Evolutionary conservation across 2,329 filamentous ascomycete genomes (phyloP), one percentile per base, ranked within the genome.

Genomic region (Penicillium freii): DNA sequence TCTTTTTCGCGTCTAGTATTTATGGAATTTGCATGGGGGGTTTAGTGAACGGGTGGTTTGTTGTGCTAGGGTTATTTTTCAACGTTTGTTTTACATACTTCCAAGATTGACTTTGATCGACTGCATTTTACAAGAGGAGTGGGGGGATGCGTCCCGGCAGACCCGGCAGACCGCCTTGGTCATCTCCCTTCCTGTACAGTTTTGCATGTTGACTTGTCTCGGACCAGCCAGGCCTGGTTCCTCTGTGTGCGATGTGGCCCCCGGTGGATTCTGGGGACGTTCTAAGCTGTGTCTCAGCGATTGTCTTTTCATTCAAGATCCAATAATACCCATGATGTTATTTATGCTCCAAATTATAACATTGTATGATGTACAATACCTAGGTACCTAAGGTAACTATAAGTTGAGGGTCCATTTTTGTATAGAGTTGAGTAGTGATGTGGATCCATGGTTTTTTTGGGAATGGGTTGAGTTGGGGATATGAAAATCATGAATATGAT

Each of bases 221-320:
- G 15, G 25, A 47, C 48, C 48, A 56, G 54, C 54, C 19, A 40
- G 38, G 46, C 50, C 46, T 56, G 51, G 43, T 45, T 55, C 21
- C 33, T 38, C 54, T 53, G 21, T 48, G 31, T 34, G 36, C 36
- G 25, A 51, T 59, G 42, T 60, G 51, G 59, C 54, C 50, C 51
- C 54, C 47, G 62, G 62, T 64, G 50, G 57, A 62, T 54, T 63
- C 63, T 19, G 54, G 56, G 47, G 67, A 63, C 67, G 69, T 72
- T 68, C 71, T 61, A 73, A 73, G 71, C 71, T 73, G 71, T 73
- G 61, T 69, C 71, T 71, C 71, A 73, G 71, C 71, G 62, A 58
- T 61, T 63, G 58, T 61, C 59, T 61, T 63, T 64, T 65, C 68
- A 66, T 71, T 72, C 61, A 54, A 66, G 66, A 71, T 70, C 69